Conservation (phyloP, 257 asterid genomes). For the Ilex asprella region DNA sequence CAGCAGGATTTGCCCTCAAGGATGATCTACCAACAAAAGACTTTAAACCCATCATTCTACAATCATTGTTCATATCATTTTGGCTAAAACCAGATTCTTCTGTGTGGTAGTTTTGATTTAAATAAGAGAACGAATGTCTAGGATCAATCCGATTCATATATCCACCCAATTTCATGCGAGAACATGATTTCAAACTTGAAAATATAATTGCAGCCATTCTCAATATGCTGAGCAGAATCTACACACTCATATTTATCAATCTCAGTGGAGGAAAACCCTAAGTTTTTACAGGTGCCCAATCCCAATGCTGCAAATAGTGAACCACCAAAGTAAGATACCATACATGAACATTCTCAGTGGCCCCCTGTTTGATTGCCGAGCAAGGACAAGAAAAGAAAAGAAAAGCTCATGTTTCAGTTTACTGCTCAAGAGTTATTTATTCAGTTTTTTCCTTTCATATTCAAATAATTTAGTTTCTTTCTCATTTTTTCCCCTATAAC, state of each 20-base stretch:
- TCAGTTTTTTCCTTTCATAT: no score
- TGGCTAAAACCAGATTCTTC: slow-evolving; percentile 20
- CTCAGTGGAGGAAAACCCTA: not conserved
- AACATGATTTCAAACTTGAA: slow-evolving; percentile 24
- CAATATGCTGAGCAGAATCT: not conserved
- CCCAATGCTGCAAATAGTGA: no score
- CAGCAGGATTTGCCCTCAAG: slow-evolving; percentile 12
- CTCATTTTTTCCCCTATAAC: no score
- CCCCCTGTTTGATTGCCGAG: no score
- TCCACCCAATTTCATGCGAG: slow-evolving; percentile 15
- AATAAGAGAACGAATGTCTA: slow-evolving; percentile 18
- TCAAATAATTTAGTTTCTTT: no score
- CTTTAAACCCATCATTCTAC: slow-evolving; percentile 18
- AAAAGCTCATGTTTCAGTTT: no score
- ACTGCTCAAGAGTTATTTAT: no score
- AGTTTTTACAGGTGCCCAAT: no score
- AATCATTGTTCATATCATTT: slow-evolving; percentile 21
- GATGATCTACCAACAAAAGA: slow-evolving; percentile 9
- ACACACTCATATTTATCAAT: not conserved
- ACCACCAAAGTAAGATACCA: no score
- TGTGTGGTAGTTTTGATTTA: slow-evolving; percentile 22
- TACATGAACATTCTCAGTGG: no score
- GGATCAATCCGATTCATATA: slow-evolving; percentile 21
- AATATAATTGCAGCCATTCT: slow-evolving; percentile 38
- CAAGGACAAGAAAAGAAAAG: no score